phyloP scores from a whole-genome alignment of 805 yeast species.

The Saccharomycopsis fodiens region DNA sequence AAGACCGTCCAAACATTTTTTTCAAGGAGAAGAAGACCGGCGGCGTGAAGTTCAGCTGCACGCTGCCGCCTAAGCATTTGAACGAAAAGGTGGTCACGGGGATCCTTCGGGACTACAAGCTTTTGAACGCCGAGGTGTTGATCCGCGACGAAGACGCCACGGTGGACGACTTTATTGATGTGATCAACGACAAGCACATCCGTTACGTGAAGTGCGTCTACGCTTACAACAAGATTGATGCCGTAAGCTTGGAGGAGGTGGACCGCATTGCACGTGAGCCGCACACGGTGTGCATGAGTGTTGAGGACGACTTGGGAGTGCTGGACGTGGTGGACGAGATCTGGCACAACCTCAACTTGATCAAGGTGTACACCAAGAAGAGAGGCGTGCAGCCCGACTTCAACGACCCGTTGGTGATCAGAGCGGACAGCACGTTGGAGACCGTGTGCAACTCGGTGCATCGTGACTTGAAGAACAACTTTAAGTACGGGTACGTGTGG shows the following conservation, averaged over 20 bases:
- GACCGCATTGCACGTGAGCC: slow-evolving; percentile 90
- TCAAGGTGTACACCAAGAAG: slow-evolving; percentile 81
- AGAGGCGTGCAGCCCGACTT: slow-evolving; percentile 79
- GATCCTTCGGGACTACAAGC: slow-evolving; percentile 75
- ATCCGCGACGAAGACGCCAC: slow-evolving; percentile 85
- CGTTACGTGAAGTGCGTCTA: slow-evolving; percentile 87
- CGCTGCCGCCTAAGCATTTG: slow-evolving; percentile 73
- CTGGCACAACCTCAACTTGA: slow-evolving; percentile 69
- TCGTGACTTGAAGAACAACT: slow-evolving; percentile 83
- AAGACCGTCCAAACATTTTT: slow-evolving; percentile 69
- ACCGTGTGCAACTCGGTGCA: slow-evolving; percentile 90
- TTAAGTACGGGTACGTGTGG: slow-evolving; percentile 95
- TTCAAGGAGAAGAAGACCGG: slow-evolving; percentile 80
- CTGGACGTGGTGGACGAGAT: slow-evolving; percentile 86
- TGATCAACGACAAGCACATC: slow-evolving; percentile 79
- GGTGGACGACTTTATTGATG: slow-evolving; percentile 88
- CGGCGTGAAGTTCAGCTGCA: slow-evolving; percentile 78
- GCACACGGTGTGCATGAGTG: slow-evolving; percentile 88
- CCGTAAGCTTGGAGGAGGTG: slow-evolving; percentile 89
- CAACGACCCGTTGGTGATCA: slow-evolving; percentile 83
- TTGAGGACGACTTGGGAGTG: slow-evolving; percentile 80
- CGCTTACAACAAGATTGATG: slow-evolving; percentile 91
- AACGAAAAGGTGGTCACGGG: slow-evolving; percentile 74
- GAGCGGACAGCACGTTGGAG: slow-evolving; percentile 70
- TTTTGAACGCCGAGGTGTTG: slow-evolving; percentile 90